phyloP scores from a whole-genome alignment of 2,329 filamentous ascomycete genomes.

The Metarhizium sp. region DNA sequence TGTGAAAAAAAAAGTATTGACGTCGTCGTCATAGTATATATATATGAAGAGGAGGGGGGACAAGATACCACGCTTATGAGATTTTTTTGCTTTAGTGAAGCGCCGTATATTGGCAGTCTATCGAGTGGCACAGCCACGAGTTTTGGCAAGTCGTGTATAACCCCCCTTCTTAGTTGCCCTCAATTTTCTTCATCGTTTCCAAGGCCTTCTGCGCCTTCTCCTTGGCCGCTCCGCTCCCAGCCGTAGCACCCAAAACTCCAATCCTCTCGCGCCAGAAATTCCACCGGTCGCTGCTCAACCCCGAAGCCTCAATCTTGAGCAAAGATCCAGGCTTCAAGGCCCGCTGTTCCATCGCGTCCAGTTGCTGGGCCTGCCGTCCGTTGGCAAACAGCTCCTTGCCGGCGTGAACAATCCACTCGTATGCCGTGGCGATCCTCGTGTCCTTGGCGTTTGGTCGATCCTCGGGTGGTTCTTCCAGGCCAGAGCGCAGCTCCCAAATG shows the following conservation, averaged over 20 bases:
- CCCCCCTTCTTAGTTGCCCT: not conserved
- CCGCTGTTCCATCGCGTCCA: constrained; percentile 13
- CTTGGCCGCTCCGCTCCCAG: constrained; percentile 12
- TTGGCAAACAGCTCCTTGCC: constrained; percentile 15
- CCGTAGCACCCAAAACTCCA: constrained; percentile 10
- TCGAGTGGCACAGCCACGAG: not conserved
- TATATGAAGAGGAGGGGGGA: not conserved
- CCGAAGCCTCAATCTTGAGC: constrained; percentile 12
- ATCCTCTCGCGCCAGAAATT: constrained; percentile 20
- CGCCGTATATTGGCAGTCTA: not conserved
- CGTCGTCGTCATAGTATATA: not conserved
- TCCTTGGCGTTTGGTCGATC: constrained; percentile 10
- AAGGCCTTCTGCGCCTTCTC: constrained; percentile 12
- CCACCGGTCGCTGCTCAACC: constrained; percentile 18
- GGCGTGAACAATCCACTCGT: constrained; percentile 22
- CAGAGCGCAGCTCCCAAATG: constrained; percentile 20
- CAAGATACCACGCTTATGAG: not conserved
- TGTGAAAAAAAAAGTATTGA: not conserved
- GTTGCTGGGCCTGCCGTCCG: constrained; percentile 5
- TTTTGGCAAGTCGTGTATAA: not conserved
- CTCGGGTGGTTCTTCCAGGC: constrained; percentile 17
- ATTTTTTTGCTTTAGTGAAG: not conserved
- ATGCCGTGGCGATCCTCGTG: constrained; percentile 12
- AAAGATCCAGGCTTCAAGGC: constrained; percentile 13
- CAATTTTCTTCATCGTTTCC: constrained; percentile 13